Evolutionary conservation across 495 filamentous ascomycete species (phyloP).

Genomic region (Staphylotrichum longicolle): DNA sequence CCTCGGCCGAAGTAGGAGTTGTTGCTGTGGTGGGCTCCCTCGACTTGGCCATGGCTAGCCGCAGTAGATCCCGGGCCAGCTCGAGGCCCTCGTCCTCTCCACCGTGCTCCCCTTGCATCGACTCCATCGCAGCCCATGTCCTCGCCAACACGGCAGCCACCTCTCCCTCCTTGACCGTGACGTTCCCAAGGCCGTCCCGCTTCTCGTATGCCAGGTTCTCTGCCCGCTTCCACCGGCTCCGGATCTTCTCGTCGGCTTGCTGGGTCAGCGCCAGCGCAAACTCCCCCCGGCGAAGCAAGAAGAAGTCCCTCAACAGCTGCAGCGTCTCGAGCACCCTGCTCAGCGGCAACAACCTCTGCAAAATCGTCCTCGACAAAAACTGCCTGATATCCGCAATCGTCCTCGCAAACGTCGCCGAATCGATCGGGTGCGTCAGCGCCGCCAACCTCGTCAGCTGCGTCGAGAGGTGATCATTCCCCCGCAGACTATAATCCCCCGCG

Average conservation of each 20-base stretch:
- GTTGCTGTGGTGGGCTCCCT: slow-evolving; percentile 35
- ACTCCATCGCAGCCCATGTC: slow-evolving; percentile 73
- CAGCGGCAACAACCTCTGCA: slow-evolving; percentile 76
- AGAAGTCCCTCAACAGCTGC: slow-evolving; percentile 76
- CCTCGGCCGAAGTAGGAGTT: slow-evolving; percentile 20
- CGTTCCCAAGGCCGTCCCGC: slow-evolving; percentile 47
- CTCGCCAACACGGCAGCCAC: slow-evolving; percentile 68
- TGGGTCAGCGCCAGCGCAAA: slow-evolving; percentile 83
- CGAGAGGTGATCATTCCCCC: slow-evolving; percentile 60
- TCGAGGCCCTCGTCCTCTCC: slow-evolving; percentile 78
- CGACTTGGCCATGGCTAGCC: slow-evolving; percentile 58
- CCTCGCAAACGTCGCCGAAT: slow-evolving; percentile 62
- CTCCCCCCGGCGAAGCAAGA: slow-evolving; percentile 82
- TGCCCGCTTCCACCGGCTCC: slow-evolving; percentile 53
- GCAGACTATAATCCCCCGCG: slow-evolving; percentile 52
- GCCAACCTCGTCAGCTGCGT: slow-evolving; percentile 73
- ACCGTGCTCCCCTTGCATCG: slow-evolving; percentile 65
- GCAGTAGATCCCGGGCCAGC: slow-evolving; percentile 71
- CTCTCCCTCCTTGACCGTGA: slow-evolving; percentile 84
- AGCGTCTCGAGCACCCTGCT: slow-evolving; percentile 73
- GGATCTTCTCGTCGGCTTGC: slow-evolving; percentile 75
- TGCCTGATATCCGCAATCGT: slow-evolving; percentile 73
- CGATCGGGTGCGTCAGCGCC: slow-evolving; percentile 67
- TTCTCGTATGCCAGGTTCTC: slow-evolving; percentile 56
- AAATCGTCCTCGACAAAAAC: slow-evolving; percentile 73